These are phyloP conservation scores for Avena insularis DNA, from an alignment of 176 grass and related monocot species.

Conservation along the genomic window DNA sequence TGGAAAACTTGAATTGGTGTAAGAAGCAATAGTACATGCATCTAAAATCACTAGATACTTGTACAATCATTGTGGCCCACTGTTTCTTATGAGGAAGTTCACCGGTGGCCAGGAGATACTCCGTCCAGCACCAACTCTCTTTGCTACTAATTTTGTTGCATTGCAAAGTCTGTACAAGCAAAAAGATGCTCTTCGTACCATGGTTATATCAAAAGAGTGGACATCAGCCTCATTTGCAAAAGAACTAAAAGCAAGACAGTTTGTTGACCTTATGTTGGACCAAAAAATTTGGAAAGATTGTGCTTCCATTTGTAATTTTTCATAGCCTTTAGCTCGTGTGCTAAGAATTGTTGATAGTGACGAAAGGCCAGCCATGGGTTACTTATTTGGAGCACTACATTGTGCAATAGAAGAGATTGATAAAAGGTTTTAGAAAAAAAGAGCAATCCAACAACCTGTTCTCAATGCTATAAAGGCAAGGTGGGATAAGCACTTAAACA, in stretches of 20 bases:
- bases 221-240: background rate
- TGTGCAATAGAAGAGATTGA: too few relatives aligned
- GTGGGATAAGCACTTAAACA: background rate
- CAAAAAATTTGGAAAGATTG: conserved; percentile 2
- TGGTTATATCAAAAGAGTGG: conserved; percentile 23
- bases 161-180: conserved; percentile 18
- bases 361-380: too few relatives aligned
- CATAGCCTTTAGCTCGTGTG: background rate
- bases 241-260: background rate
- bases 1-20: background rate
- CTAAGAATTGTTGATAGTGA: too few relatives aligned
- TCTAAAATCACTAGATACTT: background rate
- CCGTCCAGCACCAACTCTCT: background rate
- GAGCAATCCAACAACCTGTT: background rate
- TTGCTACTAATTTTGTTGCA: conserved; percentile 40
- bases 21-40: background rate
- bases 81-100: background rate
- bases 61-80: background rate
- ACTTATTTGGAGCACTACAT: too few relatives aligned
- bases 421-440: too few relatives aligned
- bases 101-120: background rate
- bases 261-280: background rate
- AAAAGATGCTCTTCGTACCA: background rate
- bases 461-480: background rate
- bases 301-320: conserved; percentile 7